phyloP scores from a whole-genome alignment of 2,329 filamentous ascomycete species.

The Allantophomopsis lycopodina region DNA sequence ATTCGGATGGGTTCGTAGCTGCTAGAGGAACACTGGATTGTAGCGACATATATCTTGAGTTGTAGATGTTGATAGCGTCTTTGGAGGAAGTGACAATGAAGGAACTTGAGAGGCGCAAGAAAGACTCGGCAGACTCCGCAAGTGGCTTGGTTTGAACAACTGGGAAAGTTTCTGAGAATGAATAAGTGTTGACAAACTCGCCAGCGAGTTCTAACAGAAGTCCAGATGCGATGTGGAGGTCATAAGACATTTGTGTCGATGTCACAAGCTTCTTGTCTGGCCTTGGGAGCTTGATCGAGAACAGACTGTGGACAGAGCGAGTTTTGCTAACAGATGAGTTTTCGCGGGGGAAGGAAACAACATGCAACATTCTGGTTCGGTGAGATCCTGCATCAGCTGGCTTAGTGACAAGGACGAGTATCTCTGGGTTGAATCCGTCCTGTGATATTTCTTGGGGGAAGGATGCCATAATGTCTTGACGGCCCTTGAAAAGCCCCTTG shows the following conservation, averaged over 20 bases:
- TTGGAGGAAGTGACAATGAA: conserved; percentile 49
- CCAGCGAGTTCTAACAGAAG: conserved; percentile 44
- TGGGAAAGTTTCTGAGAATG: conserved; percentile 48
- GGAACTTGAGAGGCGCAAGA: conserved; percentile 52
- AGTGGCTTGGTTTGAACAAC: conserved; percentile 40
- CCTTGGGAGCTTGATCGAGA: conserved; percentile 9
- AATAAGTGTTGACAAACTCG: conserved; percentile 43
- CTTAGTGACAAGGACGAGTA: conserved; percentile 30
- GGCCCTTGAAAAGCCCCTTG: conserved; percentile 30
- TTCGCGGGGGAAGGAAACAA: conserved; percentile 14
- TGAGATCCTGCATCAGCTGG: conserved; percentile 5
- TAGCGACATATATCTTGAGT: conserved; percentile 48
- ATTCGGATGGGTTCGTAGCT: neutral
- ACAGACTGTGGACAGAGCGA: conserved; percentile 15
- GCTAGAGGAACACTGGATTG: conserved; percentile 25
- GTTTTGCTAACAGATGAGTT: neutral
- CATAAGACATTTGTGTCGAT: conserved; percentile 22
- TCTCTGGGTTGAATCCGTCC: conserved; percentile 32
- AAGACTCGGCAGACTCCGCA: conserved; percentile 40
- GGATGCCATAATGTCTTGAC: conserved; percentile 34
- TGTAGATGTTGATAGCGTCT: conserved; percentile 46
- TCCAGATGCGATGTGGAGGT: conserved; percentile 49
- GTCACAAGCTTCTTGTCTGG: conserved; percentile 1
- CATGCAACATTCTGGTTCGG: conserved; percentile 13
- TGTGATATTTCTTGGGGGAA: conserved; percentile 32